phyloP scores from a whole-genome alignment of 345 rosid species.

The Rhizophora mangle region DNA sequence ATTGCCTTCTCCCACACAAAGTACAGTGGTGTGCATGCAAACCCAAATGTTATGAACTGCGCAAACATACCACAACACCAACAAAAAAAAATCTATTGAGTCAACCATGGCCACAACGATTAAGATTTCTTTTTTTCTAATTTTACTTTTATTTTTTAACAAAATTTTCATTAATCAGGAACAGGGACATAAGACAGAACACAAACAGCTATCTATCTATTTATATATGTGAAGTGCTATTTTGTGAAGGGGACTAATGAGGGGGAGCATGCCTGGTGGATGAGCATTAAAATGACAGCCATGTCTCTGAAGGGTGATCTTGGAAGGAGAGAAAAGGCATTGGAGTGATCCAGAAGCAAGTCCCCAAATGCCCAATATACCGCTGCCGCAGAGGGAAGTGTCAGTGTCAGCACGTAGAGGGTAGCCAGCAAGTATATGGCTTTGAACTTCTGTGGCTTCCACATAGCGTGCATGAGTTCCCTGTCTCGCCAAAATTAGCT shows the following conservation, averaged over 20 bases:
- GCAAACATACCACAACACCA: neutral
- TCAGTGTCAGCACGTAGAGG: slow-evolving; percentile 80
- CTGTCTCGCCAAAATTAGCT: slow-evolving; percentile 32
- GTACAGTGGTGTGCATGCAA: slow-evolving; percentile 91
- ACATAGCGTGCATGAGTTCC: slow-evolving; percentile 99
- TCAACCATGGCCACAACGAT: neutral
- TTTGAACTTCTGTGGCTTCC: slow-evolving; percentile 99
- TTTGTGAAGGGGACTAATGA: neutral
- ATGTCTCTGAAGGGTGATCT: slow-evolving; percentile 67
- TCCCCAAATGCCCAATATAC: slow-evolving; percentile 99
- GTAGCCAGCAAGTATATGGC: slow-evolving; percentile 85
- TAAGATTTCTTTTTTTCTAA: too few species aligned
- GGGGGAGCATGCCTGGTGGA: slow-evolving; percentile 69
- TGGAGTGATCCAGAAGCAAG: slow-evolving; percentile 89
- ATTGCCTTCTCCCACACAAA: slow-evolving; percentile 99
- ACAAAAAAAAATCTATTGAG: neutral
- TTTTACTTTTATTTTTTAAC: too few species aligned
- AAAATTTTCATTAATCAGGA: too few species aligned
- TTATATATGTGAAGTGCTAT: too few species aligned
- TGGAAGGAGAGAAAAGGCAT: slow-evolving; percentile 92
- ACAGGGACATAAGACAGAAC: too few species aligned
- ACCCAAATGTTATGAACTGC: slow-evolving; percentile 95
- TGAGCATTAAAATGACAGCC: slow-evolving; percentile 92
- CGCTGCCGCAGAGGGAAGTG: slow-evolving; percentile 91
- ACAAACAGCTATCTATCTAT: too few species aligned